Evolutionary conservation across 768 basidiomycete genomes (phyloP), one percentile per base, ranked within the genome.

Genomic region (Fistulinella prunicolor): DNA sequence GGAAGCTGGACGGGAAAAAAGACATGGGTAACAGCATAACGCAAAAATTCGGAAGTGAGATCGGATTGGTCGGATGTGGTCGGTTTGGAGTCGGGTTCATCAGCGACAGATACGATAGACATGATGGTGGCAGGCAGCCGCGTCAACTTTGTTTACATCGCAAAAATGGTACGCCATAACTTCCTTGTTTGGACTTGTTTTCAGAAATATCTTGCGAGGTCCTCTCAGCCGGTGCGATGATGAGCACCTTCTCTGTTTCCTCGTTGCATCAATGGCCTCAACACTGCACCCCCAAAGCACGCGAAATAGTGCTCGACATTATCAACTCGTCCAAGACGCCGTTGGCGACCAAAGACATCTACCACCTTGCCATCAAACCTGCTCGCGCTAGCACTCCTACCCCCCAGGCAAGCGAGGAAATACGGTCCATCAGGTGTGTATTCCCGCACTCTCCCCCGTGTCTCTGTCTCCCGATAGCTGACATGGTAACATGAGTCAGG

Each of bases 401-500:
- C 14, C 72, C 76, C 4, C 60, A 71, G 42, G 61, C 72, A 0
- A 68, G 72, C 9, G 75, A 83, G 52, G 71, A 73, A 7, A 64
- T 86, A 40, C 74, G 78, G 19, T 86, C 85, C 13, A 67, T 82
- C 45, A 68, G 59, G 84, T 79, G 47, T 38, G 72, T 67, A 12
- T 32, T 1, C 1, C 29, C 36, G 38, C 9, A 14, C 35, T 14
- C 17, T 13, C 19, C 24, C 12, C 13, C 4, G 14, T 41, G 17
- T n/a, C 16, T 6, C 5, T 9, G 4, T 34, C 32, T 34, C 5
- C 13, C 12, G 16, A 19, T 34, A 13, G 7, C 13, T 12, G 6
- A 30, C 7, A 1, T 13, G 20, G 41, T n/a, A n/a, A 38, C 22
- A 17, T 16, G 37, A 19, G 29, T 38, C 24, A 84, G 83, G 22